These are phyloP conservation scores for Diaporthe aspalathi DNA, from an alignment of 2,329 filamentous ascomycete species.

Conservation along the genomic window DNA sequence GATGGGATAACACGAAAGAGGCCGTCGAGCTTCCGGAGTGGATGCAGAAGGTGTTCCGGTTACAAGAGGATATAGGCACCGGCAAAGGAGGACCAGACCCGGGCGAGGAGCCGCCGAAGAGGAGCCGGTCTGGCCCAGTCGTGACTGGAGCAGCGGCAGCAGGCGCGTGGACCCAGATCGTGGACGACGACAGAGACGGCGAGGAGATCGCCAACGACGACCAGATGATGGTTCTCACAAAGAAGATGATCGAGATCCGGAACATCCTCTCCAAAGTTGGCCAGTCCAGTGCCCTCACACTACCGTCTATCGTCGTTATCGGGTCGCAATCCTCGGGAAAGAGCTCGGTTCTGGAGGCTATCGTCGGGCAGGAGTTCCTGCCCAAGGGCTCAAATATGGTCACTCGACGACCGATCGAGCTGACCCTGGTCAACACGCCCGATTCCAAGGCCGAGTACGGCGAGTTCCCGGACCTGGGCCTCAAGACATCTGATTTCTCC, in stretches of 20 bases:
- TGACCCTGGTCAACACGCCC: constrained; percentile 95
- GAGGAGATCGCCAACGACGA: constrained; percentile 85
- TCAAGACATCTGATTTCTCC: constrained; percentile 90
- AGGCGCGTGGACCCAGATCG: constrained; percentile 69
- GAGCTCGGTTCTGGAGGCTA: constrained; percentile 95
- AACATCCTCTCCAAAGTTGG: constrained; percentile 91
- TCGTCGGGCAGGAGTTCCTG: constrained; percentile 97
- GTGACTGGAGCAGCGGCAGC: constrained; percentile 77
- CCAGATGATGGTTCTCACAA: constrained; percentile 99
- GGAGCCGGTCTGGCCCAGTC: constrained; percentile 67
- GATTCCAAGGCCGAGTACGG: constrained; percentile 89
- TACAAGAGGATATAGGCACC: constrained; percentile 69
- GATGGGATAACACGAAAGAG: constrained; percentile 87
- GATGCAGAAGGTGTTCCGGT: constrained; percentile 78
- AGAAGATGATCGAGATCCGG: constrained; percentile 99
- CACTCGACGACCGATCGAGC: constrained; percentile 91
- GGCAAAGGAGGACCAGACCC: constrained; percentile 61
- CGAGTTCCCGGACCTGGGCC: constrained; percentile 91
- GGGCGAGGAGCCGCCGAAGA: constrained; percentile 65
- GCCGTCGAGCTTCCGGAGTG: constrained; percentile 75
- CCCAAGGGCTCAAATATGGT: constrained; percentile 99
- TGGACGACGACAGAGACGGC: constrained; percentile 71
- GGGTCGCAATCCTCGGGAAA: constrained; percentile 98
- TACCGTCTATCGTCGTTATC: constrained; percentile 99
- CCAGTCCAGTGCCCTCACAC: constrained; percentile 86